A percentile compares a stretch with the other conserved stretches of the same genome.
These are phyloP conservation scores for Diaporthe helianthi DNA, from an alignment of 2,329 filamentous ascomycete genomes.

Conservation along the genomic window DNA sequence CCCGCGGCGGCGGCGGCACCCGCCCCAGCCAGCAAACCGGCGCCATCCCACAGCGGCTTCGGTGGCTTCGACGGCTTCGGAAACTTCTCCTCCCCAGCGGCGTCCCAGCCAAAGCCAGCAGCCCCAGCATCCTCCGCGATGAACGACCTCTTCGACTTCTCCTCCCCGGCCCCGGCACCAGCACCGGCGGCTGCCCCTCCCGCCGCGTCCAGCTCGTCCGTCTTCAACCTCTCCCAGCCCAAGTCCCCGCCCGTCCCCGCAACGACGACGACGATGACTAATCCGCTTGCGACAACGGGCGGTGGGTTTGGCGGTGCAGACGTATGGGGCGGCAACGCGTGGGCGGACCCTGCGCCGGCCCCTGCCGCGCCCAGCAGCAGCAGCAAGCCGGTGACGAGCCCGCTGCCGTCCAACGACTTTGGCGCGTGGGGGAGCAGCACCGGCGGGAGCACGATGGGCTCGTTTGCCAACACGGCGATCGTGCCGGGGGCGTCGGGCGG, in stretches of 20 bases:
- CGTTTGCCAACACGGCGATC: slow-evolving; percentile 66
- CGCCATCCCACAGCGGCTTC: slow-evolving; percentile 57
- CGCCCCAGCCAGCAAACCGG: slow-evolving; percentile 31
- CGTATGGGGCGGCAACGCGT: slow-evolving; percentile 88
- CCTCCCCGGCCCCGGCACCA: slow-evolving; percentile 50
- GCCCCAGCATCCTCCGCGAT: slow-evolving; percentile 64
- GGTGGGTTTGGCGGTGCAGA: slow-evolving; percentile 60
- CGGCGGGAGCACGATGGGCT: slow-evolving; percentile 54
- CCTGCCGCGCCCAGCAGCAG: neutral
- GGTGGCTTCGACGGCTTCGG: slow-evolving; percentile 72
- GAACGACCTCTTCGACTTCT: slow-evolving; percentile 83
- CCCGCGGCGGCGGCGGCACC: slow-evolving; percentile 60
- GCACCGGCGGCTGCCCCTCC: slow-evolving; percentile 52
- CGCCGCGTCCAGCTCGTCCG: slow-evolving; percentile 52
- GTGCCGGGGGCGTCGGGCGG: slow-evolving; percentile 69
- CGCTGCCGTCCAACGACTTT: slow-evolving; percentile 62
- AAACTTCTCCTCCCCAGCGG: slow-evolving; percentile 59
- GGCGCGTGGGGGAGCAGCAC: slow-evolving; percentile 12
- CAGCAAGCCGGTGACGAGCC: slow-evolving; percentile 56
- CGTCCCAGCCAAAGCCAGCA: slow-evolving; percentile 46
- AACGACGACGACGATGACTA: slow-evolving; percentile 49
- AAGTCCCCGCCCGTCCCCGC: slow-evolving; percentile 52
- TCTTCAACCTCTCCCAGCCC: slow-evolving; percentile 79
- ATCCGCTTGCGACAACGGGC: slow-evolving; percentile 44
- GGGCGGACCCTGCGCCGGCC: slow-evolving; percentile 67